Conservation (phyloP, 2,329 filamentous ascomycete species). For the Arthroderma uncinatum region DNA sequence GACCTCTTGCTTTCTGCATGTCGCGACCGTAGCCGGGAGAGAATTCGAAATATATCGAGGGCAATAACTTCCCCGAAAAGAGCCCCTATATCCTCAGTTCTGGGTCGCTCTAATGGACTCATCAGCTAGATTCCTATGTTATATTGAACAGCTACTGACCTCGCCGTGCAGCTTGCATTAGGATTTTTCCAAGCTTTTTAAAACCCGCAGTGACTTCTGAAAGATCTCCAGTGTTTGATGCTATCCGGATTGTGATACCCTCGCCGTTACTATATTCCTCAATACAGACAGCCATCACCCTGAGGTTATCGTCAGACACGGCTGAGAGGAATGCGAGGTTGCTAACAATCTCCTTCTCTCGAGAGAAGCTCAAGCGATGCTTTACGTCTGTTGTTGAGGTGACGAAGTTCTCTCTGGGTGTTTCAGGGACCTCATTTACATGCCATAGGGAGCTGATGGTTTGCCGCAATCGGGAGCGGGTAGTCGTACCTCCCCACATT, state of each 20-base stretch:
- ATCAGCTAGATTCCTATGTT: not conserved
- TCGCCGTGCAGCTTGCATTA: not conserved
- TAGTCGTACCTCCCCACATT: not conserved
- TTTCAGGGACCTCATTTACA: not conserved
- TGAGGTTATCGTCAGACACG: not conserved
- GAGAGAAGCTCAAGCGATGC: not conserved
- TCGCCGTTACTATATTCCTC: not conserved
- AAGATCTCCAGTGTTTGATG: conserved; percentile 1
- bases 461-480: not conserved
- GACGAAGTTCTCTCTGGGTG: not conserved
- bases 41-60: conserved; percentile 4
- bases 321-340: conserved; percentile 1
- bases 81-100: not conserved
- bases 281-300: conserved; percentile 6
- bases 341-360: not conserved
- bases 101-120: not conserved
- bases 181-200: not conserved
- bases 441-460: not conserved
- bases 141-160: not conserved
- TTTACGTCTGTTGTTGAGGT: not conserved
- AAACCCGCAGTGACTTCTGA: not conserved
- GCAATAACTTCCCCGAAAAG: conserved; percentile 1
- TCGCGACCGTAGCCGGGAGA: conserved; percentile 2
- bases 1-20: not conserved
- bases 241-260: conserved; percentile 1